Evolutionary conservation across 2,329 filamentous ascomycete species (phyloP).

Genomic region (Intubia oerlemansii): DNA sequence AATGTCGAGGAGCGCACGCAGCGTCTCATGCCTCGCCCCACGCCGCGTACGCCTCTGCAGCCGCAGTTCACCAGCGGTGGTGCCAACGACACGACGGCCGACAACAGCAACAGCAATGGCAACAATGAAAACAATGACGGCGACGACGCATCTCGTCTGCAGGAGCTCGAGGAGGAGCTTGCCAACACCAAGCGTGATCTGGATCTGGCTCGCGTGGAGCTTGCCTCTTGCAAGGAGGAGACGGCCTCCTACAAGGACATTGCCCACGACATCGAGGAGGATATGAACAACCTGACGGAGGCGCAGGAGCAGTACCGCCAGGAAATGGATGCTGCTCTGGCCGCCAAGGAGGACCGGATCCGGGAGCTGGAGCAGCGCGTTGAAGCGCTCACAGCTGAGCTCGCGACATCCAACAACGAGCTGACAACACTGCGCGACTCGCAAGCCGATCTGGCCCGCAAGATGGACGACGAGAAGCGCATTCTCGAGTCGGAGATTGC

Average conservation of each 20-base stretch:
- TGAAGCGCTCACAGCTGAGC: slow-evolving; percentile 64
- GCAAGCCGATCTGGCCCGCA: slow-evolving; percentile 51
- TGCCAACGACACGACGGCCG: slow-evolving; percentile 22
- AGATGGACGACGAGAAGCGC: slow-evolving; percentile 63
- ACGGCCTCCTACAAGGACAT: slow-evolving; percentile 77
- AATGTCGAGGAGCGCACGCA: slow-evolving; percentile 75
- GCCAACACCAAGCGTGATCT: slow-evolving; percentile 75
- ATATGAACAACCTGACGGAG: slow-evolving; percentile 55
- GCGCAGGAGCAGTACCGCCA: slow-evolving; percentile 75
- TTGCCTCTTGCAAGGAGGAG: slow-evolving; percentile 63
- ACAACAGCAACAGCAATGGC: slow-evolving; percentile 9
- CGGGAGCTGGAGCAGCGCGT: slow-evolving; percentile 65
- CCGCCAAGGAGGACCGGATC: slow-evolving; percentile 61
- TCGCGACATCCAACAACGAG: slow-evolving; percentile 63
- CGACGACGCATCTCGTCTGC: slow-evolving; percentile 29
- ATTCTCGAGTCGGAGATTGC: slow-evolving; percentile 59
- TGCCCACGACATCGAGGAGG: slow-evolving; percentile 71
- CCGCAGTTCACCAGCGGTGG: slow-evolving; percentile 12
- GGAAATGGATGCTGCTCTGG: slow-evolving; percentile 56
- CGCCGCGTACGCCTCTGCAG: slow-evolving; percentile 28
- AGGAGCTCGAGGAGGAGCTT: slow-evolving; percentile 67
- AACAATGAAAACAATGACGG: slow-evolving; percentile 20
- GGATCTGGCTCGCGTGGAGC: slow-evolving; percentile 56
- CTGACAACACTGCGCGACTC: slow-evolving; percentile 61
- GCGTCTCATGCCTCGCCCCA: slow-evolving; percentile 61